These are phyloP conservation scores for Nakaseomyces bracarensis DNA, from an alignment of 1,139 yeast species.

Conservation along the genomic window DNA sequence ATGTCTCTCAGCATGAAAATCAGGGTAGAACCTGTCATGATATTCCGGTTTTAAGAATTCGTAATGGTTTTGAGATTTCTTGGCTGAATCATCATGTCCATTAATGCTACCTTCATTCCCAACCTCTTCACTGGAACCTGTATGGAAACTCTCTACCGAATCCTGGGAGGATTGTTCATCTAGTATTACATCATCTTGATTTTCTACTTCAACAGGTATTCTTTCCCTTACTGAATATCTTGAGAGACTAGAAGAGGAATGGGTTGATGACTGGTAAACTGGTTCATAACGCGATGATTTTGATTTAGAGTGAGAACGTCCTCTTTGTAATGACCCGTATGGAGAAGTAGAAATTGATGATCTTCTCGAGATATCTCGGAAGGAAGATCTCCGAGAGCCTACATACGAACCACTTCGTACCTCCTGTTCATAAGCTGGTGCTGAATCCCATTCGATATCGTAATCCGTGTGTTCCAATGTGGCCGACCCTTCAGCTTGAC, in stretches of 20 bases:
- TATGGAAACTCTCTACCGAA: slow-evolving; percentile 11
- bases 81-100: slow-evolving; percentile 24
- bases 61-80: slow-evolving; percentile 23
- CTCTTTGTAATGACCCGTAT: slow-evolving; percentile 7
- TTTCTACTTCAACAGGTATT: slow-evolving; percentile 35
- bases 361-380: slow-evolving; percentile 17
- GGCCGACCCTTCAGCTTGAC: slow-evolving; percentile 73
- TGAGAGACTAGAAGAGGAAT: slow-evolving; percentile 32
- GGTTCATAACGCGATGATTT: slow-evolving; percentile 6
- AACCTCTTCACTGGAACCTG: slow-evolving; percentile 13
- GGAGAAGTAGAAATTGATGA: slow-evolving; percentile 9
- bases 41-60: slow-evolving; percentile 31
- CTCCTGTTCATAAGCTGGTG: slow-evolving; percentile 40
- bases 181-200: slow-evolving; percentile 22
- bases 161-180: slow-evolving; percentile 18
- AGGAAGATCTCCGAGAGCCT: slow-evolving; percentile 25
- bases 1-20: slow-evolving; percentile 39
- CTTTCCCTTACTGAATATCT: slow-evolving; percentile 40
- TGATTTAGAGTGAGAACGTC: slow-evolving; percentile 6
- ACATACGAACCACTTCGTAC: slow-evolving; percentile 31
- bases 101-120: slow-evolving; percentile 20
- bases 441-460: slow-evolving; percentile 60
- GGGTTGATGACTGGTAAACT: slow-evolving; percentile 22
- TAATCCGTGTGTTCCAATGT: slow-evolving; percentile 56
- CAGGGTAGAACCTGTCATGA: slow-evolving; percentile 38